Percentiles rank a stretch among this genome's conserved stretches.
Conservation (phyloP, 2,329 filamentous ascomycete species). For the Fonsecaea pedrosoi region DNA sequence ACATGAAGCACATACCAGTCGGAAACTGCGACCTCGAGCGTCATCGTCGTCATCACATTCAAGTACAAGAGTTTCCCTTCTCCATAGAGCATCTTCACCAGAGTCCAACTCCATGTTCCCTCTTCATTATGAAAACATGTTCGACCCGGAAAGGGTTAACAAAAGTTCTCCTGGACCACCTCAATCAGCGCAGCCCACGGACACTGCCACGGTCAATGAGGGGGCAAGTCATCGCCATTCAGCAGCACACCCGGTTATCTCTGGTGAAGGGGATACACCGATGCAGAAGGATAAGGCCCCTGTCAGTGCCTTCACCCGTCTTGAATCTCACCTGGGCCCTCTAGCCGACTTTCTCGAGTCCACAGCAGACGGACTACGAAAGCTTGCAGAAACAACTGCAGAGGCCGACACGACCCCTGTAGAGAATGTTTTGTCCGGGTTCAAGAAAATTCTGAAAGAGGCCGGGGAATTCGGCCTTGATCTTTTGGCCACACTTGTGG, state of each 20-base stretch:
- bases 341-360: constrained; percentile 48
- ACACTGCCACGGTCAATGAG: background rate
- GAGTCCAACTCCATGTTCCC: background rate
- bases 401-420: constrained; percentile 47
- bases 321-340: constrained; percentile 49
- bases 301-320: constrained; percentile 45
- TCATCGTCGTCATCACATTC: background rate
- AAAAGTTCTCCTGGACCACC: background rate
- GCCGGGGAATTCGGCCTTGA: constrained; percentile 43
- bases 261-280: constrained; percentile 46
- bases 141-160: background rate
- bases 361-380: constrained; percentile 46
- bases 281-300: constrained; percentile 47
- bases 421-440: constrained; percentile 47
- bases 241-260: background rate
- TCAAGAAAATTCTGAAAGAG: constrained; percentile 51
- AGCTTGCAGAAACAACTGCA: constrained; percentile 47
- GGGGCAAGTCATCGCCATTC: background rate
- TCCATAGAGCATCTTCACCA: background rate
- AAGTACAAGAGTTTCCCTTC: background rate
- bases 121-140: background rate
- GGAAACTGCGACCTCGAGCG: constrained; percentile 17
- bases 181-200: background rate
- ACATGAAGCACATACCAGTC: constrained; percentile 36
- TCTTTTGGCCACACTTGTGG: constrained; percentile 26